A percentile compares a stretch with the other conserved stretches of the same genome.
Evolutionary conservation across 2,329 filamentous ascomycete genomes (phyloP).

Genomic region (Fusarium penzigii): DNA sequence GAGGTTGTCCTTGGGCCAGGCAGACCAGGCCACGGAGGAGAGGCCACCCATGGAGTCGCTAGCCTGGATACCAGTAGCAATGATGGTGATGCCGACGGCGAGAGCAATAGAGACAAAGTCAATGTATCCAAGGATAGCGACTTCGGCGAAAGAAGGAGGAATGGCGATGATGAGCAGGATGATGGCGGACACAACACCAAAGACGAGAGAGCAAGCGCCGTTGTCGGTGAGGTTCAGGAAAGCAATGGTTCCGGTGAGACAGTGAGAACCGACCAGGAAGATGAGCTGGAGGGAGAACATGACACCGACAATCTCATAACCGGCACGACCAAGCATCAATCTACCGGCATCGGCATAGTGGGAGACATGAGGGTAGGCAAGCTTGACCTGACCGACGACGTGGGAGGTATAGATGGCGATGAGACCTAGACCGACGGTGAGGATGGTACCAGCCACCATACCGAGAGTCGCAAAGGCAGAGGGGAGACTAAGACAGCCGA

Average conservation of each 20-base stretch:
- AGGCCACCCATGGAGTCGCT: constrained; percentile 8
- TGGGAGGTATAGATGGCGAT: constrained; percentile 44
- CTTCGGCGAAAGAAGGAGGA: constrained; percentile 41
- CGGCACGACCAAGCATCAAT: constrained; percentile 57
- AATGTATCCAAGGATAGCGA: constrained; percentile 27
- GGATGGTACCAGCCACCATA: constrained; percentile 39
- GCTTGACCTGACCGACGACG: constrained; percentile 43
- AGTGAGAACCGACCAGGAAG: constrained; percentile 66
- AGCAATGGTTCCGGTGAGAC: constrained; percentile 65
- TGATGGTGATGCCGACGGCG: constrained; percentile 64
- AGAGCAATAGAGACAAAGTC: constrained; percentile 37
- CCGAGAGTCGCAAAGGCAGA: constrained; percentile 26
- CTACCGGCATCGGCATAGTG: constrained; percentile 65
- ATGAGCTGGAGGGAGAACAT: constrained; percentile 61
- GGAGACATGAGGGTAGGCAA: constrained; percentile 52
- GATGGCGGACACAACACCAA: constrained; percentile 40
- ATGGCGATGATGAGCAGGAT: constrained; percentile 41
- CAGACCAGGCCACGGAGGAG: constrained; percentile 33
- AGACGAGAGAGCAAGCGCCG: constrained; percentile 41
- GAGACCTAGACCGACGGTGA: constrained; percentile 36
- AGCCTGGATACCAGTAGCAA: constrained; percentile 53
- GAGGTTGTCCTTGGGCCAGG: constrained; percentile 40
- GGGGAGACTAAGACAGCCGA: constrained; percentile 26
- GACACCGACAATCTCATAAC: constrained; percentile 57
- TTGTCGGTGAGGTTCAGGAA: constrained; percentile 62